Percentiles rank a stretch among this genome's conserved stretches.
Conservation (phyloP, 352 stramenopile genomes). For the Globisporangium orthogonon region DNA sequence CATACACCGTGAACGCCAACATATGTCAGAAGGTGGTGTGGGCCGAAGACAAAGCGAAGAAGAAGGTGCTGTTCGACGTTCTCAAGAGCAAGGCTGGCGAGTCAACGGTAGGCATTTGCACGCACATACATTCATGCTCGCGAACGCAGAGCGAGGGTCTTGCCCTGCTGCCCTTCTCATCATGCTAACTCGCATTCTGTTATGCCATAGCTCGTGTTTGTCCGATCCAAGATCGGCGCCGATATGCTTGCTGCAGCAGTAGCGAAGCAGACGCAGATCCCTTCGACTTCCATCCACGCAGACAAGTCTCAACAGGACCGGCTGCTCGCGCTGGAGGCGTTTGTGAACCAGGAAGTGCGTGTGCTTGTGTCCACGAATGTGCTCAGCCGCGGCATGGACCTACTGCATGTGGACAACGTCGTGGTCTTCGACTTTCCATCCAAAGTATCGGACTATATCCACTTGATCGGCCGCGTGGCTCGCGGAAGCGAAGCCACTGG, state of each 20-base stretch:
- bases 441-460: conserved; percentile 52
- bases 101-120: conserved; percentile 36
- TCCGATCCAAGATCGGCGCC: conserved; percentile 52
- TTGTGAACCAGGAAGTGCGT: conserved; percentile 36
- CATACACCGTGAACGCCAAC: conserved; percentile 21
- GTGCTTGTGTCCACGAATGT: conserved; percentile 68
- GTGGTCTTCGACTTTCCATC: conserved; percentile 71
- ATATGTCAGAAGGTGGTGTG: conserved; percentile 37
- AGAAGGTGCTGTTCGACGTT: conserved; percentile 40
- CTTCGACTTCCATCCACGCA: conserved; percentile 41
- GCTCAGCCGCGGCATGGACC: conserved; percentile 65
- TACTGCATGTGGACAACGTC: conserved; percentile 57
- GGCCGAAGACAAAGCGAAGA: conserved; percentile 56
- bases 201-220: conserved; percentile 55
- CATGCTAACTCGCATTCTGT: neutral
- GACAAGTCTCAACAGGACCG: conserved; percentile 59
- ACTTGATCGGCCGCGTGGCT: conserved; percentile 51
- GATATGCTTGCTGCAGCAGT: conserved; percentile 57
- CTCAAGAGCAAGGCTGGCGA: conserved; percentile 24
- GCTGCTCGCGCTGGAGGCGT: conserved; percentile 45
- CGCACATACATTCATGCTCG: neutral
- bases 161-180: neutral
- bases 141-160: neutral
- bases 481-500: conserved; percentile 17
- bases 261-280: conserved; percentile 26